Base-by-base conservation (phyloP, 768 basidiomycete genomes). In the Pleurotus ostreatus region DNA sequence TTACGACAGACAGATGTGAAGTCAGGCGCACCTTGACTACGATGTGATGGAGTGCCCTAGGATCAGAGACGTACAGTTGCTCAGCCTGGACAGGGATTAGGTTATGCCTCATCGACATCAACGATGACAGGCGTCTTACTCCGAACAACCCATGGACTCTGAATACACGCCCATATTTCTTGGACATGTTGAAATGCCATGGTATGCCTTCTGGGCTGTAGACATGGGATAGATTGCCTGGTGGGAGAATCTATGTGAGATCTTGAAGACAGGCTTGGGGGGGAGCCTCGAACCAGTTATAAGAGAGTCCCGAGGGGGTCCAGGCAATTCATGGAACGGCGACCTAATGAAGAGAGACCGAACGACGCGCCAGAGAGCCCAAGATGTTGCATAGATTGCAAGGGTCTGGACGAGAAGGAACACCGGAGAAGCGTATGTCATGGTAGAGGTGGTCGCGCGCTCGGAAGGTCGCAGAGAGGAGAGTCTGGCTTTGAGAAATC, bases 151-250 rank as follows among this genome's bases (percentile, higher is more conserved):
- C 51, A 53, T 53, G 51, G 4, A 53, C 23, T 37, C 51, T 34
- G 37, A 53, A 53, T 16, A 53, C 38, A 41, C 51, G 51, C 13
- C 51, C 51, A 30, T 53, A 53, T 53, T 53, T 53, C 39, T 53
- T 53, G 16, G 51, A 53, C 51, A 53, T 53, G 20, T 53, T 37
- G 26, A 53, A 53, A 30, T 53, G 51, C 51, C 51, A 53, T 39
- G 51, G 51, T 40, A 53, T 53, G 22, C 51, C 51, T 41, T 53
- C 51, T 41, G 51, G 51, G 37, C 51, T 53, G 26, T 53, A 53
- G 11, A 53, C 20, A 12, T 53, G n/a, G 25, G 51, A 53, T 9
- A 53, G 39, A 39, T 53, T 53, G 18, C 51, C 51, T 53, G 25
- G 16, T 53, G 51, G 39, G 51, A 53, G 51, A 53, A 53, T 53